Conservation (phyloP, 2,329 filamentous ascomycete species). For the Colletotrichum sp. region DNA sequence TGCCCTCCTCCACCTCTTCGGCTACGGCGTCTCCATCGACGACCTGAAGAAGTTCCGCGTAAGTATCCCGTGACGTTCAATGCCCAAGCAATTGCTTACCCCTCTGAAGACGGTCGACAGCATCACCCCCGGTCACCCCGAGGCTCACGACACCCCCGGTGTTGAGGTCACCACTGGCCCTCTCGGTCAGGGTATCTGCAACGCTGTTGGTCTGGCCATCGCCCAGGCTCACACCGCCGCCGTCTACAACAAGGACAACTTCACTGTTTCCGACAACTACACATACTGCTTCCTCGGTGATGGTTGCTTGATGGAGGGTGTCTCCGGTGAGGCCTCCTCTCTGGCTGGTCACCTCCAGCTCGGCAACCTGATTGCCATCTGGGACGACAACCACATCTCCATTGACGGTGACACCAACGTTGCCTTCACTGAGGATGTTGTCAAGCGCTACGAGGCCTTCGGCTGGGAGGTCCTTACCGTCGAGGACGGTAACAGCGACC, state of each 20-base stretch:
- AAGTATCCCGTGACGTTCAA: constrained; percentile 45
- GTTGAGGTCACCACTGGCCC: constrained; percentile 98
- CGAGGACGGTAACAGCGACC: constrained; percentile 86
- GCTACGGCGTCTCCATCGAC: constrained; percentile 84
- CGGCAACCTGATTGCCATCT: constrained; percentile 95
- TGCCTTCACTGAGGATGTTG: constrained; percentile 96
- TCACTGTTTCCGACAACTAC: constrained; percentile 92
- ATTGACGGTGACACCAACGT: constrained; percentile 94
- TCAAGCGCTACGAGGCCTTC: constrained; percentile 94
- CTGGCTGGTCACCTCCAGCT: constrained; percentile 96
- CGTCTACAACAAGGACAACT: constrained; percentile 96
- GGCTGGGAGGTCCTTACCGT: constrained; percentile 93
- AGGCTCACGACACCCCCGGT: constrained; percentile 95
- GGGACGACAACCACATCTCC: constrained; percentile 98
- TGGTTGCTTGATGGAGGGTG: constrained; percentile 98
- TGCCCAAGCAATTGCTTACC: neutral
- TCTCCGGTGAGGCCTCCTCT: constrained; percentile 91
- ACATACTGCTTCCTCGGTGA: constrained; percentile 97
- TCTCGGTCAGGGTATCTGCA: constrained; percentile 95
- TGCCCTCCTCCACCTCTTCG: constrained; percentile 95
- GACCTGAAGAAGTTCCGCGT: constrained; percentile 97
- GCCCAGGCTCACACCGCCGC: constrained; percentile 91
- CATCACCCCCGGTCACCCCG: constrained; percentile 95
- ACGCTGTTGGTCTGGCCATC: constrained; percentile 97
- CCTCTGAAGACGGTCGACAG: constrained; percentile 54